A percentile compares a stretch with the other conserved stretches of the same genome.
Conservation (phyloP, 192 early-diverging fungal genomes). For the Coemansia furcata region DNA sequence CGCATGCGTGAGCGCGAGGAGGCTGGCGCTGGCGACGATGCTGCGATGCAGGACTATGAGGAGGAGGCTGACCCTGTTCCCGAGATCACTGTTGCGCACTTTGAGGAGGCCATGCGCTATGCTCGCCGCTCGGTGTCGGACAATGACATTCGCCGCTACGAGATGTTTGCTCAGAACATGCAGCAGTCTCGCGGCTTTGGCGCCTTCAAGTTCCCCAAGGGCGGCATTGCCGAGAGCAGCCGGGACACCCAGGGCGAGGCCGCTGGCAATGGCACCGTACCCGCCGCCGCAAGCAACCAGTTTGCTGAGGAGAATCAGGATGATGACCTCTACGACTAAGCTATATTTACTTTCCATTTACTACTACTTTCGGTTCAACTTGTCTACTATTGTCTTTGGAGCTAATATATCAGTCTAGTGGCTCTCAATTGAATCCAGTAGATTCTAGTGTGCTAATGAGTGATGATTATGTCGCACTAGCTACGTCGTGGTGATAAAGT, state of each 20-base stretch:
- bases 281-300: conserved; percentile 20
- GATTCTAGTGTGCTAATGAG: too few species aligned
- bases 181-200: conserved; percentile 95
- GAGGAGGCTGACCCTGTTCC: conserved; percentile 83
- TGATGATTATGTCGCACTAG: too few species aligned
- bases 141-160: conserved; percentile 97
- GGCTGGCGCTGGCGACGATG: conserved; percentile 70
- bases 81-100: conserved; percentile 91
- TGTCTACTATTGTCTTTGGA: too few species aligned
- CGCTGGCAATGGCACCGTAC: conserved; percentile 7
- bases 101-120: conserved; percentile 98
- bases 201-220: conserved; percentile 93
- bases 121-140: conserved; percentile 94
- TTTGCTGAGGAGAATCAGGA: conserved; percentile 48
- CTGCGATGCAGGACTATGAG: conserved; percentile 61
- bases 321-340: conserved; percentile 52
- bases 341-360: neutral
- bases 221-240: conserved; percentile 40
- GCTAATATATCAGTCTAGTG: too few species aligned
- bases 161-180: conserved; percentile 99
- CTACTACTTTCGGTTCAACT: too few species aligned
- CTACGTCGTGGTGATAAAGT: too few species aligned
- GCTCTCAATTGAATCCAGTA: too few species aligned
- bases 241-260: conserved; percentile 9
- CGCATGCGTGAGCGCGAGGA: conserved; percentile 72